Conservation (phyloP, 768 basidiomycete genomes). For the Leccinellum albellum region DNA sequence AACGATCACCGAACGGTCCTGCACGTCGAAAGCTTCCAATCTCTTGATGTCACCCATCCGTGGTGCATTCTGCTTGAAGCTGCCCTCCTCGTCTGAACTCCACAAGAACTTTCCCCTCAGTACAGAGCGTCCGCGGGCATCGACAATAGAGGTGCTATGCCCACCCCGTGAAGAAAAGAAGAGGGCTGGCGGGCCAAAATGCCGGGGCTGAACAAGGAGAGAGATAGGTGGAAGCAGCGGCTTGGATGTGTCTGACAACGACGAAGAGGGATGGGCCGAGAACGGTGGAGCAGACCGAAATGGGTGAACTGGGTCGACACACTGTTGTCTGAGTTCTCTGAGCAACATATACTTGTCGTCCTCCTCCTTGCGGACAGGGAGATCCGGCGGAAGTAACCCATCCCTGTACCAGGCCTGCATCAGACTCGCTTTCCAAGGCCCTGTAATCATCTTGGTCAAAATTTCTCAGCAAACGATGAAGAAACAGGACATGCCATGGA, state of each 20-base stretch:
- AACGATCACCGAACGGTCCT: constrained; percentile 71
- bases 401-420: constrained; percentile 93
- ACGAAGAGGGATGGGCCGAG: constrained; percentile 23
- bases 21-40: constrained; percentile 76
- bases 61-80: constrained; percentile 32
- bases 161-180: constrained; percentile 90
- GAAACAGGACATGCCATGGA: constrained; percentile 59
- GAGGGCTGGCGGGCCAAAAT: constrained; percentile 82
- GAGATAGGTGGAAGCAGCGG: constrained; percentile 72
- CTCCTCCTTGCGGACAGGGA: constrained; percentile 76
- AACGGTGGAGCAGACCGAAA: constrained; percentile 52
- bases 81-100: constrained; percentile 61
- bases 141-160: constrained; percentile 84
- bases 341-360: constrained; percentile 65
- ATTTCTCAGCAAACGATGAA: background rate
- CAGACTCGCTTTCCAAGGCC: constrained; percentile 82
- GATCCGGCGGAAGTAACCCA: constrained; percentile 73
- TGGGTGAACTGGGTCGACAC: constrained; percentile 77
- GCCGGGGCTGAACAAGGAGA: constrained; percentile 69
- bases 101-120: constrained; percentile 77
- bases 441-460: constrained; percentile 35
- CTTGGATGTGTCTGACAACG: constrained; percentile 39
- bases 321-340: constrained; percentile 72
- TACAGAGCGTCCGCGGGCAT: constrained; percentile 80
- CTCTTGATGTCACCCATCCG: constrained; percentile 82